These are phyloP conservation scores for Silene uniflora DNA, from an alignment of 148 eudicot species.

Conservation along the genomic window DNA sequence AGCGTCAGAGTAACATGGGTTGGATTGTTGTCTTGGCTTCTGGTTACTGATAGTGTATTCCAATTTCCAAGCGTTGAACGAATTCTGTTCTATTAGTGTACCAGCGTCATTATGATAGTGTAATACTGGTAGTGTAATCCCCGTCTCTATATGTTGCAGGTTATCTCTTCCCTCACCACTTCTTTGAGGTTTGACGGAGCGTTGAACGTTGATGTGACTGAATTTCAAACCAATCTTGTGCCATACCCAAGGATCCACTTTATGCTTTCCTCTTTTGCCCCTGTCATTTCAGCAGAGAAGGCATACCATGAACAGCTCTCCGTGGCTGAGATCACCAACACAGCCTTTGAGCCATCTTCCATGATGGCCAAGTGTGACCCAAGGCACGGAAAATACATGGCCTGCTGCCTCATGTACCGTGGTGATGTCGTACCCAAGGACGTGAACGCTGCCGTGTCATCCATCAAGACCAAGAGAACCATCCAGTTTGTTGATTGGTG, in stretches of 20 bases:
- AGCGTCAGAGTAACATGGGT: too few relatives aligned
- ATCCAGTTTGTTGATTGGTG: conserved; percentile 49
- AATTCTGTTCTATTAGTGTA: too few relatives aligned
- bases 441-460: conserved; percentile 38
- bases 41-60: neutral
- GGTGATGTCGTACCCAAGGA: conserved; percentile 51
- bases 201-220: conserved; percentile 41
- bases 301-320: conserved; percentile 45
- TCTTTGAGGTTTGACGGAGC: conserved; percentile 45
- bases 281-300: conserved; percentile 44
- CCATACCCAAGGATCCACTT: conserved; percentile 48
- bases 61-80: too few relatives aligned
- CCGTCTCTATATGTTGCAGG: conserved; percentile 19
- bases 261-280: conserved; percentile 46
- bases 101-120: too few relatives aligned
- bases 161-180: conserved; percentile 44
- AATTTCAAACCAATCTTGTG: conserved; percentile 47
- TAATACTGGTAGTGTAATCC: too few relatives aligned
- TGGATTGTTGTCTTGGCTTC: neutral
- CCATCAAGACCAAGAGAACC: conserved; percentile 42
- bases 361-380: conserved; percentile 55
- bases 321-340: conserved; percentile 43
- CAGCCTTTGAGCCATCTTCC: conserved; percentile 39
- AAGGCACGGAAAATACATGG: conserved; percentile 50
- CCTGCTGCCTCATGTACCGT: conserved; percentile 46